Evolutionary conservation across 2,329 filamentous ascomycete species (phyloP).

Genomic region (Talaromyces sp.): DNA sequence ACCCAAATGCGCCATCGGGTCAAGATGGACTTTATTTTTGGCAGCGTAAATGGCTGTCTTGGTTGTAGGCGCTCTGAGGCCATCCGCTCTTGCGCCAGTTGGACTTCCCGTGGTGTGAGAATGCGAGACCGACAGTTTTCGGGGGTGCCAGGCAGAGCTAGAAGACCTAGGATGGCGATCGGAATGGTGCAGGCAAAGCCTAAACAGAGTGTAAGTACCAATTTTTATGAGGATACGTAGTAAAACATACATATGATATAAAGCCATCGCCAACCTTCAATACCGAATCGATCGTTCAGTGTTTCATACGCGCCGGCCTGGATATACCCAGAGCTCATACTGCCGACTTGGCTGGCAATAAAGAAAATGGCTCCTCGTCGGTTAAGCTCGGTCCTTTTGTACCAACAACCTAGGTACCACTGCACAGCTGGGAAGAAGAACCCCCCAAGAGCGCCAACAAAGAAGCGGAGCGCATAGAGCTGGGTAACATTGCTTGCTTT

Average conservation of each 20-base stretch:
- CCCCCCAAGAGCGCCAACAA: conserved; percentile 12
- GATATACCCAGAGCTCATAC: conserved; percentile 14
- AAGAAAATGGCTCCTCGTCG: conserved; percentile 15
- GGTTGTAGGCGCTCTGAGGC: too few relatives aligned
- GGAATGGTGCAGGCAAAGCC: conserved; percentile 50
- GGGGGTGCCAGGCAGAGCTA: neutral
- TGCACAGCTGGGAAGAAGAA: conserved; percentile 15
- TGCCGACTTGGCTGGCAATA: conserved; percentile 10
- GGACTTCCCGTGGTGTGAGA: too few relatives aligned
- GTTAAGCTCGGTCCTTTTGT: conserved; percentile 12
- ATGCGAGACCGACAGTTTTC: too few relatives aligned
- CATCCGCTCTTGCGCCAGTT: too few relatives aligned
- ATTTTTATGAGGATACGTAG: too few relatives aligned
- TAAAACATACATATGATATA: too few relatives aligned
- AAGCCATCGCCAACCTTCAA: conserved; percentile 57
- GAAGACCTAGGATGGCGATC: conserved; percentile 1
- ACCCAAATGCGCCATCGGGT: too few relatives aligned
- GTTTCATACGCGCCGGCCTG: conserved; percentile 53
- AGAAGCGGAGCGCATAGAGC: conserved; percentile 14
- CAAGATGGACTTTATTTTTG: too few relatives aligned
- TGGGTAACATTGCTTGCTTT: conserved; percentile 11
- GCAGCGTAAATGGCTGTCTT: too few relatives aligned
- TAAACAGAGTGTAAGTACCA: too few relatives aligned
- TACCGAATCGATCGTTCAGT: conserved; percentile 52
- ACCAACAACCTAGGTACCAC: conserved; percentile 12